Percentiles rank a stretch among this genome's conserved stretches.
phyloP scores from a whole-genome alignment of 768 basidiomycete genomes.

The Termitomyces heimii region DNA sequence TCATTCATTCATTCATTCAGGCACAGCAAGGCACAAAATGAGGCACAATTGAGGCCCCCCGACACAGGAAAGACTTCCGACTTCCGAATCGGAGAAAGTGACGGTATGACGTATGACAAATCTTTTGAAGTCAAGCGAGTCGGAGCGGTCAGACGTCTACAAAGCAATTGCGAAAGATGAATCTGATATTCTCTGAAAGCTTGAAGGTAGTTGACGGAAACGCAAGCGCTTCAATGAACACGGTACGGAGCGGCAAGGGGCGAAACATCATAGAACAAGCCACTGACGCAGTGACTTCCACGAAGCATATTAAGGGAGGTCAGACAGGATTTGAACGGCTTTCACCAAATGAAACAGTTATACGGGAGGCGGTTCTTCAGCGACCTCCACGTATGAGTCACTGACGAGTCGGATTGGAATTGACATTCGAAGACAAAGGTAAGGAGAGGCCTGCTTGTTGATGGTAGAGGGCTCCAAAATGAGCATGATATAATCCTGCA shows the following conservation, averaged over 20 bases:
- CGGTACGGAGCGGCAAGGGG: neutral
- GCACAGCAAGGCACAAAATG: neutral
- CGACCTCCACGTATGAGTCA: conserved; percentile 37
- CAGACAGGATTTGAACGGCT: too few species aligned
- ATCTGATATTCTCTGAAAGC: neutral
- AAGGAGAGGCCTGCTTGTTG: conserved; percentile 24
- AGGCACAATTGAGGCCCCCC: too few species aligned
- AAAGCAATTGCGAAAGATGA: too few species aligned
- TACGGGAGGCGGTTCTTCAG: conserved; percentile 8
- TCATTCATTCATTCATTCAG: too few species aligned
- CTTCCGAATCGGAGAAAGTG: neutral
- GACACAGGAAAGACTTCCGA: too few species aligned
- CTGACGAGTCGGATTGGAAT: conserved; percentile 55
- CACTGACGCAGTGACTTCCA: too few species aligned
- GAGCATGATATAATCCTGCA: conserved; percentile 60
- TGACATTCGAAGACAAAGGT: conserved; percentile 33
- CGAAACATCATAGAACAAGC: neutral
- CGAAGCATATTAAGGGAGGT: neutral
- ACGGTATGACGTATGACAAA: neutral
- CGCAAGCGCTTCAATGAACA: neutral
- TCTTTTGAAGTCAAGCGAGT: neutral
- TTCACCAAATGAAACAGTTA: neutral
- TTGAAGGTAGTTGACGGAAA: neutral
- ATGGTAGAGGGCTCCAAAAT: conserved; percentile 31
- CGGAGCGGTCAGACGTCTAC: neutral